Conservation (phyloP, 371 early-diverging fungal genomes). For the Mortierella polycephala region DNA sequence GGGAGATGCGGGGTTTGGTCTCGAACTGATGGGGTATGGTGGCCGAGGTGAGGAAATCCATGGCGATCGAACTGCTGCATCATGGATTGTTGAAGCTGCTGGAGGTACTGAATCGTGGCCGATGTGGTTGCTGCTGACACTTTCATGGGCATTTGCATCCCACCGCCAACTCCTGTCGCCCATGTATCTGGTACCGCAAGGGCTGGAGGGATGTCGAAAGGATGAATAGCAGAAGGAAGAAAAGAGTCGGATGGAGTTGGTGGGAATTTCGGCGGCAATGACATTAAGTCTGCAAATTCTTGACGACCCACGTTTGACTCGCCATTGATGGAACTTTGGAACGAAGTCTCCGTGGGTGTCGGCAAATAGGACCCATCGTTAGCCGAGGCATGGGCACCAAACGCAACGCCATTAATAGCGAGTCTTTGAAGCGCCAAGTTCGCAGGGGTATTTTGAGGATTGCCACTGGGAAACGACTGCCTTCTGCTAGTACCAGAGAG, state of each 20-base stretch:
- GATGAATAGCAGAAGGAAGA: slow-evolving; percentile 22
- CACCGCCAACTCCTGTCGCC: neutral
- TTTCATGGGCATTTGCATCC: slow-evolving; percentile 15
- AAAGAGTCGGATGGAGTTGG: slow-evolving; percentile 12
- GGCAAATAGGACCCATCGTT: slow-evolving; percentile 20
- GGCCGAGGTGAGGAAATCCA: neutral
- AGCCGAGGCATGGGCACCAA: neutral
- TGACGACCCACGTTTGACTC: neutral
- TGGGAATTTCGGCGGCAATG: slow-evolving; percentile 9
- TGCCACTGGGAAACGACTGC: slow-evolving; percentile 26
- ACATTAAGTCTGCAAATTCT: slow-evolving; percentile 6
- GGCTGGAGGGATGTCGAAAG: slow-evolving; percentile 18
- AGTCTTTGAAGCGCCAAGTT: slow-evolving; percentile 9
- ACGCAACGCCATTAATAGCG: slow-evolving; percentile 1
- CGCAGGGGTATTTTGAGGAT: neutral
- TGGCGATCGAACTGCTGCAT: slow-evolving; percentile 6
- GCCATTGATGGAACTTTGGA: slow-evolving; percentile 3
- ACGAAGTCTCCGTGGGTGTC: slow-evolving; percentile 27
- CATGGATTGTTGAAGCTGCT: slow-evolving; percentile 40
- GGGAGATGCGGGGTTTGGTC: neutral
- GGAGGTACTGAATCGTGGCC: slow-evolving; percentile 35
- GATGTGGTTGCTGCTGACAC: slow-evolving; percentile 18
- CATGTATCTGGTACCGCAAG: neutral
- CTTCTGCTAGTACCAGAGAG: slow-evolving; percentile 11
- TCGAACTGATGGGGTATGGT: neutral